Percentiles rank a stretch among this genome's conserved stretches.
These are phyloP conservation scores for Ophiocordyceps australis DNA, from an alignment of 2,329 filamentous ascomycete genomes.

Conservation along the genomic window DNA sequence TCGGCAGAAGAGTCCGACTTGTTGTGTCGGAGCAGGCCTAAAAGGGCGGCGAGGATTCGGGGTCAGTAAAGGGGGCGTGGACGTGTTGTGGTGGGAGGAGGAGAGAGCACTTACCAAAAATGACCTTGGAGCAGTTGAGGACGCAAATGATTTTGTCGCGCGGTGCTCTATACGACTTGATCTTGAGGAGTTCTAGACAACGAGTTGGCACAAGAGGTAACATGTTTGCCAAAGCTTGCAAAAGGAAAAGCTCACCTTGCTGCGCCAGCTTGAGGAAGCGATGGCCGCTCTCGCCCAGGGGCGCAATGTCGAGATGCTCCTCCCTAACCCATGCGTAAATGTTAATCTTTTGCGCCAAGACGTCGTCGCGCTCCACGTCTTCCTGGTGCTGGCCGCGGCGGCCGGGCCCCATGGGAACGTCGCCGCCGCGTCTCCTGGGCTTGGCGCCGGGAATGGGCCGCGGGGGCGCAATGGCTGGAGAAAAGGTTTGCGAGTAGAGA, in stretches of 20 bases:
- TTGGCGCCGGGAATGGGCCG: slow-evolving; percentile 54
- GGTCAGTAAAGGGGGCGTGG: too few relatives aligned
- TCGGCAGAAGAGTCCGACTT: slow-evolving; percentile 92
- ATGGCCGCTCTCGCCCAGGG: slow-evolving; percentile 68
- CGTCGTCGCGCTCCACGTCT: slow-evolving; percentile 88
- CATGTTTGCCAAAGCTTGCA: too few relatives aligned
- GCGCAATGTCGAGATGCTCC: slow-evolving; percentile 81
- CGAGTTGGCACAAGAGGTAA: too few relatives aligned
- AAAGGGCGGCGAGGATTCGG: too few relatives aligned
- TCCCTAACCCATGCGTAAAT: slow-evolving; percentile 94
- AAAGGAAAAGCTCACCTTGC: slow-evolving; percentile 52
- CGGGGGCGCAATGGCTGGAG: slow-evolving; percentile 72
- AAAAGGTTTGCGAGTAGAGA: slow-evolving; percentile 89
- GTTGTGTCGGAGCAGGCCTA: slow-evolving; percentile 77
- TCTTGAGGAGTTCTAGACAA: slow-evolving; percentile 82
- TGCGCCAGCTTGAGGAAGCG: slow-evolving; percentile 81
- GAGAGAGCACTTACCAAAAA: slow-evolving; percentile 50
- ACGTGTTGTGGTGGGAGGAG: not conserved
- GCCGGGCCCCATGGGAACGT: slow-evolving; percentile 59
- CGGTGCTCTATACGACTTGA: slow-evolving; percentile 91
- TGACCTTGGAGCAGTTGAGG: slow-evolving; percentile 97
- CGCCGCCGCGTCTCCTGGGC: slow-evolving; percentile 48
- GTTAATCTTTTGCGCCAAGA: slow-evolving; percentile 89
- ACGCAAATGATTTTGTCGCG: slow-evolving; percentile 98
- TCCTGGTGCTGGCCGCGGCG: slow-evolving; percentile 91